Conservation (phyloP, 306 rosid species). For the Phaseolus lunatus region DNA sequence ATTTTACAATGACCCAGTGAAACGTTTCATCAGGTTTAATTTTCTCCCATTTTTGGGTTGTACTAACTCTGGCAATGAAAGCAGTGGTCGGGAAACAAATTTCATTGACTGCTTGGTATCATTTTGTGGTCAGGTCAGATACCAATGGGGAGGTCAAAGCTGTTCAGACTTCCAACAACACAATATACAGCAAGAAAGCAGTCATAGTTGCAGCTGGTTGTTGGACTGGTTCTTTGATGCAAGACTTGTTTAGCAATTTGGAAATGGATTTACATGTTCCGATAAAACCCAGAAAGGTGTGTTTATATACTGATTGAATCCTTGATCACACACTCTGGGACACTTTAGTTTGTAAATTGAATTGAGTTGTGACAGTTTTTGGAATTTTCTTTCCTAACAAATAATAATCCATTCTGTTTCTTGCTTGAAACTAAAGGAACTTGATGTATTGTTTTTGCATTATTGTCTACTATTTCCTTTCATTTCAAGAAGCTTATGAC, state of each 20-base stretch:
- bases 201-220: constrained; percentile 89
- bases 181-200: constrained; percentile 70
- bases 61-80: constrained; percentile 16
- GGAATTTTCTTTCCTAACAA: not conserved
- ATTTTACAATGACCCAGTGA: constrained; percentile 81
- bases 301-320: constrained; percentile 32
- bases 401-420: constrained; percentile 3
- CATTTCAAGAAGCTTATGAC: not conserved
- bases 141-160: constrained; percentile 60
- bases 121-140: constrained; percentile 59
- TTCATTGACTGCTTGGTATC: constrained; percentile 23
- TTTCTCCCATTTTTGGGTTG: constrained; percentile 11
- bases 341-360: constrained; percentile 1
- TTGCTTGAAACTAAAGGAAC: not conserved
- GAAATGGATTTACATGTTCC: constrained; percentile 72
- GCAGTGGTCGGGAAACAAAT: not conserved
- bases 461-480: not conserved
- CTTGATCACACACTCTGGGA: constrained; percentile 21
- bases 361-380: not conserved
- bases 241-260: constrained; percentile 65
- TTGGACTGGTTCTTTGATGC: constrained; percentile 90
- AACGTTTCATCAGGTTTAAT: constrained; percentile 68
- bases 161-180: constrained; percentile 69
- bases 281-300: constrained; percentile 83
- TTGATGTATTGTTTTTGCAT: not conserved